phyloP scores from a whole-genome alignment of 345 rosid genomes.

The Erysimum cheiranthoides region DNA sequence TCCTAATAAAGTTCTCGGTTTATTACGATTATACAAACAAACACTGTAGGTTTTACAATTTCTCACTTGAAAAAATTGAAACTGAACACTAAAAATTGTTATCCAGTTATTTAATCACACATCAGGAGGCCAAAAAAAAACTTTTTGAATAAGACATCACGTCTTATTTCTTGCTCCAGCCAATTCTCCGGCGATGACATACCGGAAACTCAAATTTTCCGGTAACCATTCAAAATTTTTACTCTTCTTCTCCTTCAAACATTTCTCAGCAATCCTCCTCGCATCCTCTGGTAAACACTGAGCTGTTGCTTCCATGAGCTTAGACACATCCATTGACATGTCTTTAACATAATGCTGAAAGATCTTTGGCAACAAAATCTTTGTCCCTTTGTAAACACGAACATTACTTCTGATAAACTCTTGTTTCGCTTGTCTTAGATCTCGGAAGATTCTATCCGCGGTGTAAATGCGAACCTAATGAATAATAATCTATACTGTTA shows the following conservation, averaged over 20 bases:
- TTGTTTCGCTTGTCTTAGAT: slow-evolving; percentile 64
- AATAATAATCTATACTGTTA: not conserved
- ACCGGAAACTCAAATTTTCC: slow-evolving; percentile 71
- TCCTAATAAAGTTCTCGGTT: not conserved
- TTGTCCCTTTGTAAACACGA: slow-evolving; percentile 63
- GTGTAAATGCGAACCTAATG: slow-evolving; percentile 71
- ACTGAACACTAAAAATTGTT: slow-evolving; percentile 19
- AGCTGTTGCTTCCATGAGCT: slow-evolving; percentile 51
- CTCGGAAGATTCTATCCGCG: slow-evolving; percentile 62
- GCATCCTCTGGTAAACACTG: slow-evolving; percentile 59
- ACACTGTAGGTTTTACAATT: slow-evolving; percentile 14
- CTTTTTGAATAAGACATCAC: slow-evolving; percentile 11
- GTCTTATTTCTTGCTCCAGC: slow-evolving; percentile 45
- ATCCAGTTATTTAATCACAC: slow-evolving; percentile 43
- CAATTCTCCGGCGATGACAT: slow-evolving; percentile 60
- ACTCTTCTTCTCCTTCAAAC: slow-evolving; percentile 57
- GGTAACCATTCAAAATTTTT: slow-evolving; percentile 71
- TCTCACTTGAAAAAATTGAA: slow-evolving; percentile 14
- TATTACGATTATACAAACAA: slow-evolving; percentile 13
- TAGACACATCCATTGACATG: slow-evolving; percentile 57
- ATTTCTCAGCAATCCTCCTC: slow-evolving; percentile 57
- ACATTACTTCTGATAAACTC: slow-evolving; percentile 66
- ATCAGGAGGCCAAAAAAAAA: slow-evolving; percentile 4
- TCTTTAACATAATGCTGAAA: slow-evolving; percentile 70
- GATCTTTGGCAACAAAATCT: slow-evolving; percentile 69